These are phyloP conservation scores for Sugiyamaella smithiae DNA, from an alignment of 805 yeast species.

Conservation along the genomic window DNA sequence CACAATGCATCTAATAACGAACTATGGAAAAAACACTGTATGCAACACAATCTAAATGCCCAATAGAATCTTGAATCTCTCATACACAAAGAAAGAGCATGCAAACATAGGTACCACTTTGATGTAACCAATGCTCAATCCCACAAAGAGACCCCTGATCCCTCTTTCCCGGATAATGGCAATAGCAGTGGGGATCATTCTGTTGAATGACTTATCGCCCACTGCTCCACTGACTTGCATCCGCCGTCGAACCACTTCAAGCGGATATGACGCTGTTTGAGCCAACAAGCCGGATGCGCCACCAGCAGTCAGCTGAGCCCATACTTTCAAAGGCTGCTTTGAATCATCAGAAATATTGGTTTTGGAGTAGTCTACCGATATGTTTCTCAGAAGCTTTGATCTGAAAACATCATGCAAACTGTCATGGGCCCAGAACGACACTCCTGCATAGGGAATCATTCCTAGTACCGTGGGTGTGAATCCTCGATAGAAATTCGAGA, in stretches of 20 bases:
- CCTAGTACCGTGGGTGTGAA: constrained; percentile 92
- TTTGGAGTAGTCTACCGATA: constrained; percentile 34
- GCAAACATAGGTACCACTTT: constrained; percentile 98
- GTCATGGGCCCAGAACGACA: constrained; percentile 93
- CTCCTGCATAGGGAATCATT: constrained; percentile 98
- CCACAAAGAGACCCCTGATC: constrained; percentile 84
- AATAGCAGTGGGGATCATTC: constrained; percentile 37
- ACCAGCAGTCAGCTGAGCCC: constrained; percentile 94
- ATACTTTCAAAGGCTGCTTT: constrained; percentile 65
- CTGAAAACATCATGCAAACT: constrained; percentile 81
- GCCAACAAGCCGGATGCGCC: constrained; percentile 95
- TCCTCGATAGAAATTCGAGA: constrained; percentile 85
- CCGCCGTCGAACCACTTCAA: constrained; percentile 90
- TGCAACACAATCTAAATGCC: constrained; percentile 48
- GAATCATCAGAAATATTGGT: constrained; percentile 18
- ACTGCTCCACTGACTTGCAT: constrained; percentile 91
- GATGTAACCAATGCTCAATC: constrained; percentile 90
- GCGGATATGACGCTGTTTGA: constrained; percentile 95
- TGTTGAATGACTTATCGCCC: constrained; percentile 41
- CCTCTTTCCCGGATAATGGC: constrained; percentile 74
- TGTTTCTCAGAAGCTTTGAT: constrained; percentile 50
- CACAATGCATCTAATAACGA: no score
- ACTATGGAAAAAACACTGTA: no score
- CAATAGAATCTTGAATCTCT: constrained; percentile 68
- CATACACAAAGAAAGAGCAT: constrained; percentile 92